Conservation (phyloP, 2,329 filamentous ascomycete genomes). For the Alternaria atra region DNA sequence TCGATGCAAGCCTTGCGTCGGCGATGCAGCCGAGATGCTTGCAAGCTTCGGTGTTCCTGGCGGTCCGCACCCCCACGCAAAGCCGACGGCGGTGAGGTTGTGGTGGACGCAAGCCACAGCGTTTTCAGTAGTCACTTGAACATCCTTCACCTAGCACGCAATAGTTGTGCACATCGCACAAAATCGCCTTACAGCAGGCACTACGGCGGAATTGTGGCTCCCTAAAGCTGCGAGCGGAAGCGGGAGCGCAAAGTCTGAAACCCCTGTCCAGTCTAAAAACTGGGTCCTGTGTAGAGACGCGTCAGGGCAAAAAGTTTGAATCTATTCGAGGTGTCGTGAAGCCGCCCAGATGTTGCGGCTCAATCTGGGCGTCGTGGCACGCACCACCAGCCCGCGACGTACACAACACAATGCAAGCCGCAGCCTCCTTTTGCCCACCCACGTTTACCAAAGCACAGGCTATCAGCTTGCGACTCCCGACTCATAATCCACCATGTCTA, state of each 20-base stretch:
- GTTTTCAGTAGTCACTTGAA: background rate
- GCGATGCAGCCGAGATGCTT: slow-evolving; percentile 10
- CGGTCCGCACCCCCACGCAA: slow-evolving; percentile 4
- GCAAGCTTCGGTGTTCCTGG: slow-evolving; percentile 8
- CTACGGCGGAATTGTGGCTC: slow-evolving; percentile 19
- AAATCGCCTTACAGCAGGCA: slow-evolving; percentile 15
- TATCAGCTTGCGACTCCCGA: slow-evolving; percentile 18
- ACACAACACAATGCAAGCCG: slow-evolving; percentile 21
- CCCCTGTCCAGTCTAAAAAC: slow-evolving; percentile 20
- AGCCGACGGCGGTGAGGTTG: slow-evolving; percentile 4
- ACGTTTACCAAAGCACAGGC: slow-evolving; percentile 22
- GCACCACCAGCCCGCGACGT: slow-evolving; percentile 17
- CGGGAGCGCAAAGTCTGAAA: slow-evolving; percentile 18
- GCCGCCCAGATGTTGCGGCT: slow-evolving; percentile 13
- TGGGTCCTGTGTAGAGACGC: slow-evolving; percentile 13
- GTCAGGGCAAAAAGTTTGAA: slow-evolving; percentile 15
- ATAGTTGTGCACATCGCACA: slow-evolving; percentile 15
- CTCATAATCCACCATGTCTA: slow-evolving; percentile 22
- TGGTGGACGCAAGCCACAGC: slow-evolving; percentile 7
- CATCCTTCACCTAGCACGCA: slow-evolving; percentile 5
- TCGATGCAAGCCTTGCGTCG: slow-evolving; percentile 7
- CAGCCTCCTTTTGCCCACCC: slow-evolving; percentile 18
- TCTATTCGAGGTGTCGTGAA: slow-evolving; percentile 3
- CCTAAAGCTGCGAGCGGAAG: slow-evolving; percentile 5
- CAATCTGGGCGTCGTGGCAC: slow-evolving; percentile 9